These are phyloP conservation scores for Vicia villosa DNA, from an alignment of 306 rosid genomes.

Conservation along the genomic window DNA sequence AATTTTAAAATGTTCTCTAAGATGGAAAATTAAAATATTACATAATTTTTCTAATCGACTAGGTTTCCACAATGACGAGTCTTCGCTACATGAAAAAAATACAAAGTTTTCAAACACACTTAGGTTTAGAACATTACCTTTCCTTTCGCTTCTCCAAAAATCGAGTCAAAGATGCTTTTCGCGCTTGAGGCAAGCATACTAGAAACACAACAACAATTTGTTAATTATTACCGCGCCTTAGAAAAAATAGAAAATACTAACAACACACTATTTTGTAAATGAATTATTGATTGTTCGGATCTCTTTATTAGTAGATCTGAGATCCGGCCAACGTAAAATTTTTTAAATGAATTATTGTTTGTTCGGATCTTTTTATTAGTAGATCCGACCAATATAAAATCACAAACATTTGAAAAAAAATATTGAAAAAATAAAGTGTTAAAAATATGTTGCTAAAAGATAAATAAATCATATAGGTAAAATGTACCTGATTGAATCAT, in stretches of 20 bases:
- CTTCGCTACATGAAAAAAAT: neutral
- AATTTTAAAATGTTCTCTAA: neutral
- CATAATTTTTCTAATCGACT: neutral
- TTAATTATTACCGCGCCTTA: neutral
- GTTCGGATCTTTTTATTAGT: too few relatives aligned
- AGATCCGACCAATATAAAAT: neutral
- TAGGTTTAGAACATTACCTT: slow-evolving; percentile 54
- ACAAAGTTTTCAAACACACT: too few relatives aligned
- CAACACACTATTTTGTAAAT: neutral
- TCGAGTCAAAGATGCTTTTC: slow-evolving; percentile 92
- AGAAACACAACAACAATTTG: slow-evolving; percentile 28
- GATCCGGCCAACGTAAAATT: too few relatives aligned
- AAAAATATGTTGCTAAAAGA: neutral
- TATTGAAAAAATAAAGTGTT: neutral
- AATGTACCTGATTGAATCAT: slow-evolving; percentile 62
- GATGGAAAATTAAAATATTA: neutral
- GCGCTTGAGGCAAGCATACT: slow-evolving; percentile 88
- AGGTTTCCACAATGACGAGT: neutral
- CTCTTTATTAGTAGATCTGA: too few relatives aligned
- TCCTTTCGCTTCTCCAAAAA: slow-evolving; percentile 96
- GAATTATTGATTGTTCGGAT: too few relatives aligned
- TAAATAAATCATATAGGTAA: neutral
- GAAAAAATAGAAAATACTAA: neutral
- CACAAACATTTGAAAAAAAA: neutral
- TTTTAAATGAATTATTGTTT: neutral